phyloP scores from a whole-genome alignment of 83 land plant species.

The Diphasiastrum complanatum region DNA sequence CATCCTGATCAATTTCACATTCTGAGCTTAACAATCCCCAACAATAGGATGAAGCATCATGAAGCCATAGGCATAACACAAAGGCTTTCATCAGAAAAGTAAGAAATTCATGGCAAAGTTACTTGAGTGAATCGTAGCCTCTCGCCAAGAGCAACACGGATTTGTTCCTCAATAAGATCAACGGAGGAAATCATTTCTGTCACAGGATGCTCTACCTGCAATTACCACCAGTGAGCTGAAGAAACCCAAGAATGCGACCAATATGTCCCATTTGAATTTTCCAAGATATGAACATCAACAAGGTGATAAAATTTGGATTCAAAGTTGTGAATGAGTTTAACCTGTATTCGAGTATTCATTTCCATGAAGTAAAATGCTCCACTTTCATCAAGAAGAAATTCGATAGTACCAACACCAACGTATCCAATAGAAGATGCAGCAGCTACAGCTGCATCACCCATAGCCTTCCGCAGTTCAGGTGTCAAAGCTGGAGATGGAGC shows the following conservation, averaged over 20 bases:
- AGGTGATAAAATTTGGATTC: neutral
- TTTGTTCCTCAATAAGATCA: constrained; percentile 97
- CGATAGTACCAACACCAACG: constrained; percentile 94
- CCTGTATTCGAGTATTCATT: constrained; percentile 98
- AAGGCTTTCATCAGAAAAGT: neutral
- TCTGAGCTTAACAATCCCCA: neutral
- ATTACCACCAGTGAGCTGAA: neutral
- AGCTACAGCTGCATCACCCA: constrained; percentile 99
- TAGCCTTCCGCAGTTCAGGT: constrained; percentile 84
- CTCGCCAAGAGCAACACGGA: constrained; percentile 93
- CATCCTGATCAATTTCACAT: constrained; percentile 48
- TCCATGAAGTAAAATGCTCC: constrained; percentile 96
- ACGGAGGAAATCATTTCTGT: constrained; percentile 91
- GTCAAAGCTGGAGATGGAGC: constrained; percentile 98
- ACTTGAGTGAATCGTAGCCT: constrained; percentile 87
- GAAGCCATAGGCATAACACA: neutral
- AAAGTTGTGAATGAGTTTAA: constrained; percentile 10
- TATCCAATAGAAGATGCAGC: constrained; percentile 96
- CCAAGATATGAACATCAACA: neutral
- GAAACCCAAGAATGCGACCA: neutral
- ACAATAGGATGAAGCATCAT: neutral
- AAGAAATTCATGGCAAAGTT: too few species aligned
- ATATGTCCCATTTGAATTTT: neutral
- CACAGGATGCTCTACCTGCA: constrained; percentile 93
- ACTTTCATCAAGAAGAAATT: constrained; percentile 90